A percentile compares a stretch with the other conserved stretches of the same genome.
Evolutionary conservation across 129 eudicot genomes (phyloP).

Genomic region (Logfia minima): DNA sequence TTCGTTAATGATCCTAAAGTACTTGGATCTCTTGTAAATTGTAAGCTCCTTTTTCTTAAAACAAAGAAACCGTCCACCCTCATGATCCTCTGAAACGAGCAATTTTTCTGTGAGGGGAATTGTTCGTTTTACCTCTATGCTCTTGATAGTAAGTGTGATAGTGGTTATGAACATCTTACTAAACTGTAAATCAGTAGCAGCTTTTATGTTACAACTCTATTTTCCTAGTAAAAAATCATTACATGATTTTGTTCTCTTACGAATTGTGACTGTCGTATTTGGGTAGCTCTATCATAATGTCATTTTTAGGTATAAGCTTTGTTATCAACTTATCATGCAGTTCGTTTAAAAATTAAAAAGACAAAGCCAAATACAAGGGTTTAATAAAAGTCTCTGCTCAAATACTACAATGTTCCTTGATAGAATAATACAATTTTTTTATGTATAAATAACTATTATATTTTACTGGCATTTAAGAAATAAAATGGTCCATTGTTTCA

Average conservation of each 20-base stretch:
- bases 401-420: too few relatives aligned
- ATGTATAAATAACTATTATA: too few relatives aligned
- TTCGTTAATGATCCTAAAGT: constrained; percentile 22
- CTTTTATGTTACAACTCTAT: constrained; percentile 18
- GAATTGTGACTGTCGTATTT: neutral
- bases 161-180: constrained; percentile 19
- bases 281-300: neutral
- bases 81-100: constrained; percentile 11
- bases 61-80: constrained; percentile 10
- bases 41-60: constrained; percentile 22
- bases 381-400: too few relatives aligned
- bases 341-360: too few relatives aligned
- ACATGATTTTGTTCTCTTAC: neutral
- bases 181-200: constrained; percentile 41
- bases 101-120: neutral
- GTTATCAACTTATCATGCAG: too few relatives aligned
- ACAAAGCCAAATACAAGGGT: too few relatives aligned
- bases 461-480: too few relatives aligned
- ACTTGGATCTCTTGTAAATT: constrained; percentile 41
- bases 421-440: too few relatives aligned
- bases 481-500: too few relatives aligned
- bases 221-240: constrained; percentile 13
- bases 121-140: constrained; percentile 4
- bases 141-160: constrained; percentile 27
- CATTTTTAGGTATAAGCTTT: too few relatives aligned